Base-by-base conservation (phyloP, 1,284 basidiomycete species). In the Irpex lacteus region DNA sequence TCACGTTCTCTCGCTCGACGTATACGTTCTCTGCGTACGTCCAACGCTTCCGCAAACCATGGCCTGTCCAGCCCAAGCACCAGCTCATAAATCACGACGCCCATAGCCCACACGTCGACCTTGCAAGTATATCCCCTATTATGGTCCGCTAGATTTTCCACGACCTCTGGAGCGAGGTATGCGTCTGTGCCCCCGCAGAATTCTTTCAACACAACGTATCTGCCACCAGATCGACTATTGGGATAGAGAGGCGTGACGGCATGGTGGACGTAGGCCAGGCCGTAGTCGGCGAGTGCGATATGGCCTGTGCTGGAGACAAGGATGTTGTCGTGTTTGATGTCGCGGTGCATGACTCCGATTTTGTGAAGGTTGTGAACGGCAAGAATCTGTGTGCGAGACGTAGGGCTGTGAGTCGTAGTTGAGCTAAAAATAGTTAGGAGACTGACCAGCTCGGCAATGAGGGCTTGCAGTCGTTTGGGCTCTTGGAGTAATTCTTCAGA, bases 291-390 rank as follows among this genome's bases (percentile, higher is more conserved):
- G 34, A 68, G 54, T 36, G 53, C 64, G 13, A 67, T 13, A 44
- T 67, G 65, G 15, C 68, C 68, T 11, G 18, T 53, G 2, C 61
- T 63, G 5, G 56, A 18, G 37, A 70, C 32, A 36, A 70, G 64
- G 49, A 70, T 65, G 32, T 70, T 70, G 11, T 67, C 59, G 49
- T 66, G 65, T 63, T 70, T 70, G 50, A 70, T 60, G 52, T 70
- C 70, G 8, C 66, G 64, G 53, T 70, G 70, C 3, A 69, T 60
- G 50, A 67, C 62, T 21, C 85, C 86, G 70, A 88, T 80, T 57
- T 76, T 79, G 70, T 89, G 87, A n/a, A 89, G 75, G 69, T 87
- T 83, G 38, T 80, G 78, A 59, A 89, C 66, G 2, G 86, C 87
- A n/a, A 9, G 15, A 6, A 64, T 32, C 63, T 68, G 54, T 13